Conservation (phyloP, 805 yeast genomes). For the Saturnispora halmiae region DNA sequence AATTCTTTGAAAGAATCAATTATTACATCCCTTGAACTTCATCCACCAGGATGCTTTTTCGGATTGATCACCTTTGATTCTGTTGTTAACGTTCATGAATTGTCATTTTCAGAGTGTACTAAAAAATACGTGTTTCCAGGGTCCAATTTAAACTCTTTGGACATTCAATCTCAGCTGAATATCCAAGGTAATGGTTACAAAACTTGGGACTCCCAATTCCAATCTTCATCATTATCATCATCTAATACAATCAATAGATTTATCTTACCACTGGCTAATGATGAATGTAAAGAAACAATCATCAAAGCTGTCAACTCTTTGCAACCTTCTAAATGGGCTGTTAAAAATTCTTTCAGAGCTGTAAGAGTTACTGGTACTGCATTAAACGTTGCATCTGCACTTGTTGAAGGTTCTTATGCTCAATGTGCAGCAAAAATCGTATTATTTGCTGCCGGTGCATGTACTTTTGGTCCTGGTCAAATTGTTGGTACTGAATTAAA, state of each 20-base stretch:
- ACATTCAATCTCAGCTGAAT: slow-evolving; percentile 31
- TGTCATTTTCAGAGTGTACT: slow-evolving; percentile 51
- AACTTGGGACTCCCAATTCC: slow-evolving; percentile 35
- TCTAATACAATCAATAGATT: slow-evolving; percentile 31
- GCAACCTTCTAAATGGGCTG: slow-evolving; percentile 61
- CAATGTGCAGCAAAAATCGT: slow-evolving; percentile 84
- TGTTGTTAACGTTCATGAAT: slow-evolving; percentile 82
- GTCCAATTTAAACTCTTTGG: slow-evolving; percentile 53
- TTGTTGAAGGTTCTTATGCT: slow-evolving; percentile 74
- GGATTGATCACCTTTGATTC: slow-evolving; percentile 88
- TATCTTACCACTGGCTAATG: slow-evolving; percentile 28
- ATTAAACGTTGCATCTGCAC: slow-evolving; percentile 67
- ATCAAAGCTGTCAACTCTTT: slow-evolving; percentile 71
- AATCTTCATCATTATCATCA: slow-evolving; percentile 15
- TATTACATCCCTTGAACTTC: slow-evolving; percentile 60
- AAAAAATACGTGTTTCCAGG: slow-evolving; percentile 84
- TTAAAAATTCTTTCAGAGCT: slow-evolving; percentile 75
- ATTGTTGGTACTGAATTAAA: slow-evolving; percentile 86
- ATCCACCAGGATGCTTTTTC: slow-evolving; percentile 84
- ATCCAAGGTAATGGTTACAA: slow-evolving; percentile 29
- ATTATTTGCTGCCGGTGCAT: slow-evolving; percentile 89
- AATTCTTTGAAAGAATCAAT: slow-evolving; percentile 75
- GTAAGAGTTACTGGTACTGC: slow-evolving; percentile 92
- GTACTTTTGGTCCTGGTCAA: slow-evolving; percentile 90
- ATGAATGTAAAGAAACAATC: slow-evolving; percentile 67